phyloP scores from a whole-genome alignment of 148 eudicot genomes.

The Simmondsia chinensis region DNA sequence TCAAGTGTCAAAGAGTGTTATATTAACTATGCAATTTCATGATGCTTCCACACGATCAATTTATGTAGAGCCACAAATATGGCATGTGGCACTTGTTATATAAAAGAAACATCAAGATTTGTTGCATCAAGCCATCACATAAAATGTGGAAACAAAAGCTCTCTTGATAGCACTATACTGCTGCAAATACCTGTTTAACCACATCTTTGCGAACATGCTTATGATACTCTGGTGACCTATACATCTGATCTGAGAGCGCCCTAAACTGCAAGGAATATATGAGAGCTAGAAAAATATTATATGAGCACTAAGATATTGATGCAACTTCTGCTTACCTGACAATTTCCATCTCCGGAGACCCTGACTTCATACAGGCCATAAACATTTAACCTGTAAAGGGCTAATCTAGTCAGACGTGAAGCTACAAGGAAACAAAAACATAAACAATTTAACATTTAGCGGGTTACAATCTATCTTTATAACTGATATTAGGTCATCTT shows the following conservation, averaged over 20 bases:
- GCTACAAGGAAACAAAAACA: background rate
- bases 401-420: background rate
- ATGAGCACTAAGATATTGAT: background rate
- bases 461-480: too few species aligned
- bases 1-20: too few species aligned
- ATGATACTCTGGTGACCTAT: conserved; percentile 68
- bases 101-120: too few species aligned
- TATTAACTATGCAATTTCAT: too few species aligned
- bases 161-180: too few species aligned
- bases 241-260: conserved; percentile 90
- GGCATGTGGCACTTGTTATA: too few species aligned
- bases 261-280: conserved; percentile 54
- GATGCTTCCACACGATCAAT: too few species aligned
- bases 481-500: too few species aligned
- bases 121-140: too few species aligned
- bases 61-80: too few species aligned
- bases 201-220: conserved; percentile 81
- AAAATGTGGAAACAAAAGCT: too few species aligned
- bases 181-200: conserved; percentile 62
- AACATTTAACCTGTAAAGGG: conserved; percentile 48
- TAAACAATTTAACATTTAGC: background rate
- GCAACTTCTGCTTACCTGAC: conserved; percentile 56
- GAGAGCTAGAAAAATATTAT: background rate
- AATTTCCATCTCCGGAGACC: conserved; percentile 95
- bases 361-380: conserved; percentile 75